Conservation (phyloP, 2,329 filamentous ascomycete genomes). For the Botrytis cinerea region DNA sequence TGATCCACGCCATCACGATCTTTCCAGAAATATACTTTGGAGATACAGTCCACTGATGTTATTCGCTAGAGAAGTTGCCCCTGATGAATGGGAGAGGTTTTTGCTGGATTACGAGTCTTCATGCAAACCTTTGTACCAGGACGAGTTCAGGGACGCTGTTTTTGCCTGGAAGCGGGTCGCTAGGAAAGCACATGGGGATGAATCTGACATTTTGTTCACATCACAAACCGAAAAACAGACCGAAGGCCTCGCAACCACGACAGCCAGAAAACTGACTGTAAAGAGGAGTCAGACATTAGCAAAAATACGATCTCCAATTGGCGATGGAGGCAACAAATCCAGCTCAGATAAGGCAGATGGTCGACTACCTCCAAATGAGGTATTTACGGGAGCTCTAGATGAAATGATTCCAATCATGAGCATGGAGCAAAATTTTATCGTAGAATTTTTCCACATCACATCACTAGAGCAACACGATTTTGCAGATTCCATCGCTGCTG, state of each 20-base stretch:
- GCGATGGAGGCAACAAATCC: conserved; percentile 57
- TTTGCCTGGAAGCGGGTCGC: conserved; percentile 78
- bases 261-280: conserved; percentile 84
- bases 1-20: conserved; percentile 69
- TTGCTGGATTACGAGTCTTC: conserved; percentile 80
- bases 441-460: conserved; percentile 96
- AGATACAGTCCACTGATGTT: conserved; percentile 84
- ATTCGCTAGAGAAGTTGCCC: conserved; percentile 83
- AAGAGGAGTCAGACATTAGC: conserved; percentile 89
- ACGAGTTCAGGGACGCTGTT: conserved; percentile 77
- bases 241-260: conserved; percentile 69
- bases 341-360: conserved; percentile 63
- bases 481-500: conserved; percentile 70
- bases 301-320: conserved; percentile 68
- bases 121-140: conserved; percentile 74
- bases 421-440: conserved; percentile 94
- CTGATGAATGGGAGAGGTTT: conserved; percentile 76
- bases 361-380: conserved; percentile 73
- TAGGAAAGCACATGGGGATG: conserved; percentile 73
- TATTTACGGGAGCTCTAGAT: conserved; percentile 77
- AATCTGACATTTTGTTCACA: conserved; percentile 85
- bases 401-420: conserved; percentile 81
- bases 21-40: conserved; percentile 76
- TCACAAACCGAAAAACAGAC: conserved; percentile 81
- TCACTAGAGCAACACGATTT: conserved; percentile 82